These are phyloP conservation scores for Xylariaceae sp. DNA, from an alignment of 2,329 filamentous ascomycete genomes.

Conservation along the genomic window DNA sequence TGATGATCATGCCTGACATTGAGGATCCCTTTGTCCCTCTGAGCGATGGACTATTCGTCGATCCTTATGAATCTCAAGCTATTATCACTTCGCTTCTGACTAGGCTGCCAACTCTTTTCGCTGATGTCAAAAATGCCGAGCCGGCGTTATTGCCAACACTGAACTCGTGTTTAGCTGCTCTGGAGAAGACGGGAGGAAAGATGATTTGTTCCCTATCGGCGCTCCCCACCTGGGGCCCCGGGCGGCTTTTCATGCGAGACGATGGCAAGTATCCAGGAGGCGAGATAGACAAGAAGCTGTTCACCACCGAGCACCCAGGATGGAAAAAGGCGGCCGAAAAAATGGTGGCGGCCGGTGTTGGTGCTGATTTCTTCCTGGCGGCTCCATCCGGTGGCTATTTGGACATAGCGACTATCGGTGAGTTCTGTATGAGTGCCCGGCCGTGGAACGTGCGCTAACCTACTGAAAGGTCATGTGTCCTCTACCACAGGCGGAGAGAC, in stretches of 20 bases:
- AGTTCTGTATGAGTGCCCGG: conserved; percentile 27
- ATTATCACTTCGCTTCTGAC: conserved; percentile 86
- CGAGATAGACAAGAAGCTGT: conserved; percentile 87
- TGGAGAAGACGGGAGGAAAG: conserved; percentile 86
- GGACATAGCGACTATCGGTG: conserved; percentile 87
- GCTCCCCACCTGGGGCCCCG: conserved; percentile 90
- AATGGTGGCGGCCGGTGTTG: conserved; percentile 82
- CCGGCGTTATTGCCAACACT: conserved; percentile 81
- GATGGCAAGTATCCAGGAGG: conserved; percentile 81
- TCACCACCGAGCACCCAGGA: conserved; percentile 81
- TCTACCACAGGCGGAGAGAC: conserved; percentile 90
- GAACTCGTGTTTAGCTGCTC: conserved; percentile 76
- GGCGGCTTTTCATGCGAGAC: conserved; percentile 78
- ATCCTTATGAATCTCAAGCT: conserved; percentile 78
- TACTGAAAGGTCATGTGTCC: conserved; percentile 66
- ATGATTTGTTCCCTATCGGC: conserved; percentile 81
- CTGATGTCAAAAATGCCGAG: conserved; percentile 83
- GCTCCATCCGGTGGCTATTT: conserved; percentile 87
- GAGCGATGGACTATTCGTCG: conserved; percentile 88
- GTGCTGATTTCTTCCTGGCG: conserved; percentile 91
- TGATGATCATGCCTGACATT: conserved; percentile 97
- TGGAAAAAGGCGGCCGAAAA: conserved; percentile 85
- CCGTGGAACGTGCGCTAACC: conserved; percentile 15
- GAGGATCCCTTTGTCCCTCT: conserved; percentile 95
- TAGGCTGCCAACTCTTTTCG: conserved; percentile 80